A percentile compares a stretch with the other conserved stretches of the same genome.
phyloP scores from a whole-genome alignment of 768 basidiomycete genomes.

The Pholiota conissans region DNA sequence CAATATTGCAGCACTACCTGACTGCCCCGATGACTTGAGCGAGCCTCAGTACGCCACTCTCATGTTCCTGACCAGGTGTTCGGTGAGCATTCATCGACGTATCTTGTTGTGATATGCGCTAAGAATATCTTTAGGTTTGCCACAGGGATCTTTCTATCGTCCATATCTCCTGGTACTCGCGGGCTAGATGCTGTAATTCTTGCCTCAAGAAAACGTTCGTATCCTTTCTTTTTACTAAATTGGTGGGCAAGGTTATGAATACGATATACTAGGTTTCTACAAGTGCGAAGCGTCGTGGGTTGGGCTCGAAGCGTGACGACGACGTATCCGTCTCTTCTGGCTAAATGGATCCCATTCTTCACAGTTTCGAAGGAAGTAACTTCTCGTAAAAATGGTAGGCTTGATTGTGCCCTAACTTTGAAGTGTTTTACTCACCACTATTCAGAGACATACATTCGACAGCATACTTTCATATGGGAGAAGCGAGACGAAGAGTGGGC shows the following conservation, averaged over 20 bases:
- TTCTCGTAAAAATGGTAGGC: too few relatives aligned
- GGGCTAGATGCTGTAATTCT: neutral
- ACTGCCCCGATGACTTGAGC: constrained; percentile 28
- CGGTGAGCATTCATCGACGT: neutral
- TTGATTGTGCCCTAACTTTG: too few relatives aligned
- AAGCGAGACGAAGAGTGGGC: neutral
- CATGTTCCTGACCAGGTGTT: constrained; percentile 6
- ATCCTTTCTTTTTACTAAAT: neutral
- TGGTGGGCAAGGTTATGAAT: too few relatives aligned
- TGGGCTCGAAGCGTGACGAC: too few relatives aligned
- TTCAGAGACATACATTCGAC: too few relatives aligned
- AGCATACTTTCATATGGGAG: too few relatives aligned
- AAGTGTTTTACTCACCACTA: too few relatives aligned
- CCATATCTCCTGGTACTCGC: neutral
- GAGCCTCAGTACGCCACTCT: constrained; percentile 35
- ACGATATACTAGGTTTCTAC: too few relatives aligned
- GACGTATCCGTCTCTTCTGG: neutral
- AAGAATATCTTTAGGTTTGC: neutral
- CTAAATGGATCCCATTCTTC: neutral
- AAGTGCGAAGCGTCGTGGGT: too few relatives aligned
- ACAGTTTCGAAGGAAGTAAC: too few relatives aligned
- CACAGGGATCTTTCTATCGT: neutral
- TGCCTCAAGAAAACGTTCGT: neutral
- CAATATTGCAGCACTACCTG: constrained; percentile 29
- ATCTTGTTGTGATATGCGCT: neutral